phyloP scores from a whole-genome alignment of 2,329 filamentous ascomycete species.

The Nannizziopsis barbatae region DNA sequence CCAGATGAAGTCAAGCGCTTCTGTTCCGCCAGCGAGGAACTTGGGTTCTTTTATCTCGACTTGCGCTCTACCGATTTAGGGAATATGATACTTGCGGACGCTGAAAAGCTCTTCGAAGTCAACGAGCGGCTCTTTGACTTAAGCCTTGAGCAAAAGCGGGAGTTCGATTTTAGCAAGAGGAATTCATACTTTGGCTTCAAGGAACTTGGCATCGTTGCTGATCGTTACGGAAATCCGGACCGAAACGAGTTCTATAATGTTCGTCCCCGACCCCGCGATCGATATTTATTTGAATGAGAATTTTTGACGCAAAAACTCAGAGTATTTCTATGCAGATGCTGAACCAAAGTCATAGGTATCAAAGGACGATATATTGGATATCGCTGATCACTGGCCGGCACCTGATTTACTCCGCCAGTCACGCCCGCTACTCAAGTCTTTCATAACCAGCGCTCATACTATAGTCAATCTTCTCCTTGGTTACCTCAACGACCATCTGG shows the following conservation, averaged over 20 bases:
- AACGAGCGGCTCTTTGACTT: constrained; percentile 40
- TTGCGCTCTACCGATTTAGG: constrained; percentile 31
- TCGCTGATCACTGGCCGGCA: constrained; percentile 31
- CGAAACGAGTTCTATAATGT: constrained; percentile 48
- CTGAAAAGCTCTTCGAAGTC: constrained; percentile 38
- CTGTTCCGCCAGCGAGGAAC: constrained; percentile 33
- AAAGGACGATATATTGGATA: constrained; percentile 42
- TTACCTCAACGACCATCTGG: constrained; percentile 37
- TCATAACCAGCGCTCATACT: constrained; percentile 36
- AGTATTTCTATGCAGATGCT: neutral
- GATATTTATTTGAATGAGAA: neutral
- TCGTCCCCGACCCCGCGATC: constrained; percentile 12
- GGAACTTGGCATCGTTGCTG: constrained; percentile 38
- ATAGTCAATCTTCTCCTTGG: constrained; percentile 37
- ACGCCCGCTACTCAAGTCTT: constrained; percentile 32
- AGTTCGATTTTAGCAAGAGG: constrained; percentile 43
- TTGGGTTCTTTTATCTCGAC: constrained; percentile 50
- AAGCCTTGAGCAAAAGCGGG: constrained; percentile 41
- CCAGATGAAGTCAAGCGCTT: constrained; percentile 27
- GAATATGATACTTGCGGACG: constrained; percentile 32
- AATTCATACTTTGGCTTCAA: constrained; percentile 47
- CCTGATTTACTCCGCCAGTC: constrained; percentile 33
- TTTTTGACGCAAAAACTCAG: neutral
- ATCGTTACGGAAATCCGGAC: constrained; percentile 40
- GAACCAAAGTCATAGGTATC: constrained; percentile 28